Conservation (phyloP, 2,329 filamentous ascomycete genomes). For the Nothophaeocryptopus gaeumannii region DNA sequence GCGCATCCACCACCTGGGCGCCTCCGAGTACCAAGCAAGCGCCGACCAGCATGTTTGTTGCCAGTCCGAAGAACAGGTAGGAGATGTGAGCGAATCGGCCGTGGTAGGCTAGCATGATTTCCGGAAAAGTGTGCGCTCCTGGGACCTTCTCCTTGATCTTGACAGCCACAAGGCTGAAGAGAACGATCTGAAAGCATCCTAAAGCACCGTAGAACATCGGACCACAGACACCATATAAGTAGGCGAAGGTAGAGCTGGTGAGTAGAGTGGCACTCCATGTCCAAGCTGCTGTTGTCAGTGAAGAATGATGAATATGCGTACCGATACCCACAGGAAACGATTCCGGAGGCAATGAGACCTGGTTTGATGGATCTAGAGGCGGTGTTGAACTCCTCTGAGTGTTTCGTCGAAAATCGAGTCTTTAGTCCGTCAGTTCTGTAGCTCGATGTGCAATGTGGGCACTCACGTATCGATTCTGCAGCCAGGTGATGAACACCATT, state of each 20-base stretch:
- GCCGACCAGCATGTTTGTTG: constrained; percentile 45
- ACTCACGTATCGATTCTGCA: constrained; percentile 54
- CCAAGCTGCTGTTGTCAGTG: constrained; percentile 58
- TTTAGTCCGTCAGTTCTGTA: constrained; percentile 5
- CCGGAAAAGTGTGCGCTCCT: constrained; percentile 41
- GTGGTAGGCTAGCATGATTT: constrained; percentile 43
- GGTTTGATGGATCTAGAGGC: constrained; percentile 84
- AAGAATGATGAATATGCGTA: neutral
- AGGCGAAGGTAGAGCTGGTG: constrained; percentile 35
- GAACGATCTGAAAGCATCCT: constrained; percentile 45
- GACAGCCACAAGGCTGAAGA: constrained; percentile 45
- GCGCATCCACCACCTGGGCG: constrained; percentile 43
- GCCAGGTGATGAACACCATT: constrained; percentile 33
- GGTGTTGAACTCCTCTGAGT: constrained; percentile 78
- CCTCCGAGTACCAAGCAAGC: constrained; percentile 46
- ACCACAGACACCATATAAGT: constrained; percentile 38
- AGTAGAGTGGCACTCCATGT: constrained; percentile 58
- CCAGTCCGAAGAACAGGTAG: constrained; percentile 40
- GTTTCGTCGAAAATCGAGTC: constrained; percentile 28
- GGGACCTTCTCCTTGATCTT: constrained; percentile 45
- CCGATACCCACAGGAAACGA: constrained; percentile 56
- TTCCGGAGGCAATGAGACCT: constrained; percentile 78
- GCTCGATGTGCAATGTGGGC: constrained; percentile 61
- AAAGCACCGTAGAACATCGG: constrained; percentile 45
- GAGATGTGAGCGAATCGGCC: constrained; percentile 29